Conservation (phyloP, 1,284 basidiomycete species). For the Malassezia sympodialis region DNA sequence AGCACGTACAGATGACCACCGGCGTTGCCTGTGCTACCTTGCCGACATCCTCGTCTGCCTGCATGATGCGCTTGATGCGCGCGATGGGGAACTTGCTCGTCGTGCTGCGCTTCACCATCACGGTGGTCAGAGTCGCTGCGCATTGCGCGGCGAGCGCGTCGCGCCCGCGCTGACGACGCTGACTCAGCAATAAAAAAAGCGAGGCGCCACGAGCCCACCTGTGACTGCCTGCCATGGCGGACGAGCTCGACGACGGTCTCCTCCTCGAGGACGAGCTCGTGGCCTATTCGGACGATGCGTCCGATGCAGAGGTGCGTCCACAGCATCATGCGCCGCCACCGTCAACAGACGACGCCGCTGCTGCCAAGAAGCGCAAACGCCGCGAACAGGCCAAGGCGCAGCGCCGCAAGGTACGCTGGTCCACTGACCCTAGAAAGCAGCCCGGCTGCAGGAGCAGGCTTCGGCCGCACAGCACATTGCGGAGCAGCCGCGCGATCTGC, state of each 20-base stretch:
- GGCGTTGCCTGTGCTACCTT: conserved; percentile 97
- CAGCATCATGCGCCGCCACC: neutral
- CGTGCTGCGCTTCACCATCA: conserved; percentile 39
- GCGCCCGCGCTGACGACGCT: neutral
- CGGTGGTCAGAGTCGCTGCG: neutral
- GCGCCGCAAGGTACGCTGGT: conserved; percentile 4
- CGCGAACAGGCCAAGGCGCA: conserved; percentile 7
- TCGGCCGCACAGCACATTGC: neutral
- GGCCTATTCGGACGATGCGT: conserved; percentile 9
- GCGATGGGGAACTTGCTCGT: conserved; percentile 53
- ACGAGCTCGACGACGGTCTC: conserved; percentile 35
- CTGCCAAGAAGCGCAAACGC: conserved; percentile 25
- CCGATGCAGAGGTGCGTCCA: neutral
- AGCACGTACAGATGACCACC: conserved; percentile 83
- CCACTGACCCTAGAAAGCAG: conserved; percentile 1
- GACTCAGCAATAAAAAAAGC: neutral
- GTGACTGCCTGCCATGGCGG: conserved; percentile 21
- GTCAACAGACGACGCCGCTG: conserved; percentile 21
- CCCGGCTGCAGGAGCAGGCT: neutral
- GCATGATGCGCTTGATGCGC: conserved; percentile 98
- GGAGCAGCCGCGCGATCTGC: conserved; percentile 26
- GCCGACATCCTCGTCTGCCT: conserved; percentile 97
- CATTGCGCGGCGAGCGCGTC: neutral
- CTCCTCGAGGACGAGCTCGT: conserved; percentile 27
- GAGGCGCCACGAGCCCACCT: neutral